Conservation (phyloP, 352 stramenopile genomes). For the Globisporangium barbulae region DNA sequence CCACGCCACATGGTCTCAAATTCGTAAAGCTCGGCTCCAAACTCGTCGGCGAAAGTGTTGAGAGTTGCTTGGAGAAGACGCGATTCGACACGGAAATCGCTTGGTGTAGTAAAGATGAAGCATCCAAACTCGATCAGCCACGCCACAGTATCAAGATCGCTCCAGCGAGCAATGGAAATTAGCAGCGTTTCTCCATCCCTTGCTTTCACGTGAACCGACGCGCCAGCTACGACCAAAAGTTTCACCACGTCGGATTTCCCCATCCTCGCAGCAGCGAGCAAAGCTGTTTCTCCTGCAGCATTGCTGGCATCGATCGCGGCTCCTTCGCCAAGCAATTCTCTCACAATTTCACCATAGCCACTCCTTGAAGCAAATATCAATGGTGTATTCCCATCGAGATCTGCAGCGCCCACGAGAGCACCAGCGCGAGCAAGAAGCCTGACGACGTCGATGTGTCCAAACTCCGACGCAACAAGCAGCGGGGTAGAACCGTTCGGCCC, state of each 20-base stretch:
- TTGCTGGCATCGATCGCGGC: neutral
- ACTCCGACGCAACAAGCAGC: neutral
- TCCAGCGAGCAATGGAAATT: conserved; percentile 7
- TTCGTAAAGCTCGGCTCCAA: conserved; percentile 1
- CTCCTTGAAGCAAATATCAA: conserved; percentile 7
- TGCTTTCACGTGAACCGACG: conserved; percentile 7
- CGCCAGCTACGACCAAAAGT: neutral
- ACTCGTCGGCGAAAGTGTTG: neutral
- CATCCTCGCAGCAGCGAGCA: conserved; percentile 6
- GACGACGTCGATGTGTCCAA: conserved; percentile 4
- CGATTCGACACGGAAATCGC: neutral
- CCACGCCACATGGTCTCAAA: conserved; percentile 7
- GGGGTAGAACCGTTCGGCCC: neutral
- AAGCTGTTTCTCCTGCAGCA: neutral
- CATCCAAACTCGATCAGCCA: neutral
- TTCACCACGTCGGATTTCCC: conserved; percentile 5
- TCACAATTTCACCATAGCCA: neutral
- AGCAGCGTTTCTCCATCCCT: conserved; percentile 1
- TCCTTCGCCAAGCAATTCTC: neutral
- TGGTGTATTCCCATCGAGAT: neutral
- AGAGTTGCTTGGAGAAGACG: neutral
- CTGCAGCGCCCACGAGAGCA: neutral
- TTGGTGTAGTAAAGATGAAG: neutral
- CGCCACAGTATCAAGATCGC: neutral
- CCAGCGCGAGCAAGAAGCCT: neutral